A percentile compares a stretch with the other conserved stretches of the same genome.
phyloP scores from a whole-genome alignment of 202 grass and related monocot species.

The Carex arenaria region DNA sequence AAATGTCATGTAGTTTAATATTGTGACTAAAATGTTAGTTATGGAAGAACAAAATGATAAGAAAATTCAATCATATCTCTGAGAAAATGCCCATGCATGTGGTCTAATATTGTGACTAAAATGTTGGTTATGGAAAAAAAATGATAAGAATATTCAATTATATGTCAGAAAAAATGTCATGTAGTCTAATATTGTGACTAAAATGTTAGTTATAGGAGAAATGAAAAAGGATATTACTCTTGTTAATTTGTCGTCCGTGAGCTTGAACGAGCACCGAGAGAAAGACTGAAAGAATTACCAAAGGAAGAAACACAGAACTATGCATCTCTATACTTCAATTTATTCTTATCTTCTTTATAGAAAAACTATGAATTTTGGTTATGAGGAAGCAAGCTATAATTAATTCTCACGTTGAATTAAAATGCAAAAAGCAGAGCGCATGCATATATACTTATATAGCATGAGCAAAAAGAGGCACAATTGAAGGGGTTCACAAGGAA shows the following conservation, averaged over 20 bases:
- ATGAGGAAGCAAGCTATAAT: not conserved
- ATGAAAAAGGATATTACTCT: not conserved
- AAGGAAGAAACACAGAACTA: not conserved
- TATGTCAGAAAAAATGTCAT: no score
- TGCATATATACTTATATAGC: not conserved
- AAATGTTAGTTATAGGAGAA: no score
- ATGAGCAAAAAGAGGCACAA: not conserved
- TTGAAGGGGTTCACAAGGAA: conserved; percentile 17
- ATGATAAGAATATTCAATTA: no score
- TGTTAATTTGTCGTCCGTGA: not conserved
- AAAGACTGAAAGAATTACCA: not conserved
- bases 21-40: no score
- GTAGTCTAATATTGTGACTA: no score
- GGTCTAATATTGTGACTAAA: not conserved
- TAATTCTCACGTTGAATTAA: not conserved
- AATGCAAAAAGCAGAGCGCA: not conserved
- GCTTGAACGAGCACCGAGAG: not conserved
- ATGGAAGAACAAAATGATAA: no score
- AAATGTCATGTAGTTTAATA: not conserved
- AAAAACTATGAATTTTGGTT: not conserved
- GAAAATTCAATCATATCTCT: no score
- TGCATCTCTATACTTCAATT: not conserved
- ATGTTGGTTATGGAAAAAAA: no score
- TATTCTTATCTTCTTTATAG: not conserved
- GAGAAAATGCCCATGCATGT: not conserved